These are phyloP conservation scores for Chlamydomonas sp. DNA, from an alignment of 139 green algal species.

Conservation along the genomic window DNA sequence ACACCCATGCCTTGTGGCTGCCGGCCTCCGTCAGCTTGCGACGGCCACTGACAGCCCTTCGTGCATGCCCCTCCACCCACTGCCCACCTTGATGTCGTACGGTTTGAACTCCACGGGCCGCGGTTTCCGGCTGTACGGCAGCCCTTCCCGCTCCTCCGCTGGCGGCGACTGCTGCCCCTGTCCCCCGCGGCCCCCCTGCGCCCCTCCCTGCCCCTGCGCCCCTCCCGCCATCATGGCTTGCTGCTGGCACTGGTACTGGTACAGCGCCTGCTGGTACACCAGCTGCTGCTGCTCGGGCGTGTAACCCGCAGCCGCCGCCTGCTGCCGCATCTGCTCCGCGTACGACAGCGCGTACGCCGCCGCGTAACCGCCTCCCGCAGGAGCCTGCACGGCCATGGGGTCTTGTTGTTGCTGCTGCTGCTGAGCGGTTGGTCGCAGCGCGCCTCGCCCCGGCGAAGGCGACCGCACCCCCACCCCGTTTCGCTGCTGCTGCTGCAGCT, in stretches of 20 bases:
- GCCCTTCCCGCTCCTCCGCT: slow-evolving; percentile 24
- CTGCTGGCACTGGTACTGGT: slow-evolving; percentile 32
- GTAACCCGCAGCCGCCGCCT: slow-evolving; percentile 23
- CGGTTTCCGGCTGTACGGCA: slow-evolving; percentile 62
- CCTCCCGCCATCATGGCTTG: not conserved
- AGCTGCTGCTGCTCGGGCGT: slow-evolving; percentile 17
- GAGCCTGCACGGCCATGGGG: not conserved
- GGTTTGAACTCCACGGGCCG: slow-evolving; percentile 55
- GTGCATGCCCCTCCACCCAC: not conserved
- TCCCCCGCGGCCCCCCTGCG: not conserved
- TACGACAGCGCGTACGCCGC: slow-evolving; percentile 21
- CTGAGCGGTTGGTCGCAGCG: not conserved
- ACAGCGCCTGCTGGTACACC: slow-evolving; percentile 36
- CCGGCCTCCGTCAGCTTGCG: not conserved
- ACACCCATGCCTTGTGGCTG: not conserved
- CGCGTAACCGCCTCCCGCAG: slow-evolving; percentile 30
- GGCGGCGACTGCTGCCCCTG: not conserved
- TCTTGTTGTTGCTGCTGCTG: not conserved
- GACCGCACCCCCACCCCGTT: not conserved
- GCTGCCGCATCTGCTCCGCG: slow-evolving; percentile 31
- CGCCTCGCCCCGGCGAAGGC: not conserved
- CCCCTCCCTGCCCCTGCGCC: not conserved
- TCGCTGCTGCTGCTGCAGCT: not conserved
- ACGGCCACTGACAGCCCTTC: not conserved
- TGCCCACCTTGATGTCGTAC: slow-evolving; percentile 48